These are phyloP conservation scores for Sechiopsis laciniata DNA, from an alignment of 306 rosid genomes.

Conservation along the genomic window DNA sequence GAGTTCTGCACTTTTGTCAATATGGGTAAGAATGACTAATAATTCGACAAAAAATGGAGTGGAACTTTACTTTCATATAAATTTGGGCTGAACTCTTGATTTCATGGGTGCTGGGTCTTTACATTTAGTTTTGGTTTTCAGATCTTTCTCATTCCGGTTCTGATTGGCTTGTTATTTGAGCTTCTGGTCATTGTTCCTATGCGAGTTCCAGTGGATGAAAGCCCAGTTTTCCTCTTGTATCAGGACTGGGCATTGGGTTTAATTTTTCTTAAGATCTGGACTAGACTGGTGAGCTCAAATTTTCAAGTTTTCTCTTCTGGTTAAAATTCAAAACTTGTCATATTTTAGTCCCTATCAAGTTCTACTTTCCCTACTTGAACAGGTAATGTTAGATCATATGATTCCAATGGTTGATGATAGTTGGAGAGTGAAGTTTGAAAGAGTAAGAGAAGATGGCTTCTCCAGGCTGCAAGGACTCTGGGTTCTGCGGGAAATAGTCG, in stretches of 20 bases:
- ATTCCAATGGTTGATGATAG: slow-evolving; percentile 92
- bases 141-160: slow-evolving; percentile 90
- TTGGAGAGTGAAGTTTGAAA: slow-evolving; percentile 89
- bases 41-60: neutral
- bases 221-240: slow-evolving; percentile 94
- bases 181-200: slow-evolving; percentile 96
- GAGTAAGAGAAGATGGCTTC: slow-evolving; percentile 96
- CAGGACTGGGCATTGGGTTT: slow-evolving; percentile 99
- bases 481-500: slow-evolving; percentile 92
- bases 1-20: slow-evolving; percentile 86
- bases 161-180: slow-evolving; percentile 94
- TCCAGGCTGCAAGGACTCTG: slow-evolving; percentile 93
- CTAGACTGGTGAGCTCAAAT: slow-evolving; percentile 72
- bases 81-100: slow-evolving; percentile 2
- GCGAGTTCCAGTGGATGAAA: slow-evolving; percentile 99
- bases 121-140: slow-evolving; percentile 27
- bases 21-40: slow-evolving; percentile 62
- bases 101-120: slow-evolving; percentile 10
- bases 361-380: slow-evolving; percentile 15
- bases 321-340: neutral
- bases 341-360: too few species aligned
- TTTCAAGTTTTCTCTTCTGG: neutral
- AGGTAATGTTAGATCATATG: slow-evolving; percentile 99
- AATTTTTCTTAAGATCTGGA: slow-evolving; percentile 97
- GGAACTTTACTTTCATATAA: neutral